A percentile compares a stretch with the other conserved stretches of the same genome.
Evolutionary conservation across 306 rosid genomes (phyloP).

Genomic region (Alnus glutinosa): DNA sequence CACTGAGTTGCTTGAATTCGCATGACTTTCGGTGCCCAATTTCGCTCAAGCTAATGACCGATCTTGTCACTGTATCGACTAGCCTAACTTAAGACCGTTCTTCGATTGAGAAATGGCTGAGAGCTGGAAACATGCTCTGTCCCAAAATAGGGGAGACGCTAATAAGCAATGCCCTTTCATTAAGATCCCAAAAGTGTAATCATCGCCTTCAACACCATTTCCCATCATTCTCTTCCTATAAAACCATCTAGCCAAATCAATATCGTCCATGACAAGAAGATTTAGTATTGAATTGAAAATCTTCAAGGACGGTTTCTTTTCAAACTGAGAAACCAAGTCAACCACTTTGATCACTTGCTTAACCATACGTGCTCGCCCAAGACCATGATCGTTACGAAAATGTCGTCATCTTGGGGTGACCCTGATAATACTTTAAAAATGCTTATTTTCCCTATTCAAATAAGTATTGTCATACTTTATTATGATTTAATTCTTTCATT

Average conservation of each 20-base stretch:
- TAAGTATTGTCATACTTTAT: no score
- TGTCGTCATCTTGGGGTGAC: no score
- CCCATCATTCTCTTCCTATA: conserved; percentile 72
- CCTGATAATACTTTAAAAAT: no score
- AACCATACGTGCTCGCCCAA: no score
- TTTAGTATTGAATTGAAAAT: no score
- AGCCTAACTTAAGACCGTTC: conserved; percentile 84
- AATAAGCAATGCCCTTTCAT: conserved; percentile 72
- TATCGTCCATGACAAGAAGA: conserved; percentile 44
- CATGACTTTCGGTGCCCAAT: conserved; percentile 85
- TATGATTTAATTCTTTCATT: no score
- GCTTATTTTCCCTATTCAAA: no score
- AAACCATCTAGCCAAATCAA: conserved; percentile 76
- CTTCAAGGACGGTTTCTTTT: no score
- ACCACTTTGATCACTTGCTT: no score
- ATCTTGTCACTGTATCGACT: conserved; percentile 82
- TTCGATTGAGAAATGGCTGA: conserved; percentile 77
- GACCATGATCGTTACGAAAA: no score
- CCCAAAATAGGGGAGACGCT: conserved; percentile 87
- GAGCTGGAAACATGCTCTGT: conserved; percentile 61
- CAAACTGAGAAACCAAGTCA: no score
- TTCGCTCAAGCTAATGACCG: conserved; percentile 72
- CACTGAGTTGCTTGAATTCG: conserved; percentile 40
- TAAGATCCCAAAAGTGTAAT: conserved; percentile 66
- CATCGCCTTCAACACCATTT: conserved; percentile 55